These are phyloP conservation scores for Aspergillus hancockii DNA, from an alignment of 495 filamentous ascomycete genomes.

Conservation along the genomic window DNA sequence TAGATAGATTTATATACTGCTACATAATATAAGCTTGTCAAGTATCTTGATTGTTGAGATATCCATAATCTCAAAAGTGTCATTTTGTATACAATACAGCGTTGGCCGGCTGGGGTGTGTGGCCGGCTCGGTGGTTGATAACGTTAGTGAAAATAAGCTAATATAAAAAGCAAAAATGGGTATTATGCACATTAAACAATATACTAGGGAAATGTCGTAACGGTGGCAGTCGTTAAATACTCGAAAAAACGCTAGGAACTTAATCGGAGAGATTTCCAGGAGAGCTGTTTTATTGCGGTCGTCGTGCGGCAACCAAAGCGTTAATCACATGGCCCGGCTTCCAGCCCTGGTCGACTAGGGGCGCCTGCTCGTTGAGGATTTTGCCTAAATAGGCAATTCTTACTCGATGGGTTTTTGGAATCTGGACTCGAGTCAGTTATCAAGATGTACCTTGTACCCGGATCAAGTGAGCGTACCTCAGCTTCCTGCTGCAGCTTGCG, in stretches of 20 bases:
- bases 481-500: constrained; percentile 65
- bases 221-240: constrained; percentile 1
- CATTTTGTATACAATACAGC: no score
- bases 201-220: neutral
- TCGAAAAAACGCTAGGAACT: neutral
- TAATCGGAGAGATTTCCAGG: neutral
- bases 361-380: constrained; percentile 66
- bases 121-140: no score
- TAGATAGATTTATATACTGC: no score
- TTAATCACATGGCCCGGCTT: constrained; percentile 75
- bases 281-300: constrained; percentile 12
- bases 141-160: no score
- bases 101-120: no score
- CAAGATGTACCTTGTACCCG: neutral
- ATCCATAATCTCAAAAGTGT: no score
- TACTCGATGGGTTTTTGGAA: constrained; percentile 56
- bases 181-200: constrained; percentile 40
- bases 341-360: constrained; percentile 73
- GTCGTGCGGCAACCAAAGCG: constrained; percentile 65
- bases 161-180: constrained; percentile 27
- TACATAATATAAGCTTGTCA: no score
- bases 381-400: constrained; percentile 78
- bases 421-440: constrained; percentile 25
- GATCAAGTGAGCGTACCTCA: constrained; percentile 50
- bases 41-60: no score